Evolutionary conservation across 495 filamentous ascomycete genomes (phyloP).

Genomic region (Trichoderma asperelloides): DNA sequence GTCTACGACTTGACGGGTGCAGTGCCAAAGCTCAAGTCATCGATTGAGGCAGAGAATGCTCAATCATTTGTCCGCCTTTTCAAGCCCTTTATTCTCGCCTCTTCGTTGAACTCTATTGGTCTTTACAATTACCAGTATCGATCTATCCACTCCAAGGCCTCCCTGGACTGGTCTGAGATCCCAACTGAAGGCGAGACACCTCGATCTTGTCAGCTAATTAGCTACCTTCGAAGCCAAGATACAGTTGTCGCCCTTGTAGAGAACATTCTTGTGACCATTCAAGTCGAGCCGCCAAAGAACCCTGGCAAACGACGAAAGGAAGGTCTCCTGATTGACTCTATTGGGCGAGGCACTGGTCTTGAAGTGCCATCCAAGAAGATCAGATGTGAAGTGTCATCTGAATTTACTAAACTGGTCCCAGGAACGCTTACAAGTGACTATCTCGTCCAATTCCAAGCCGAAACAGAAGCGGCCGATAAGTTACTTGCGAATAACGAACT

Average conservation of each 20-base stretch:
- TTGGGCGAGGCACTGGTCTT: conserved; percentile 46
- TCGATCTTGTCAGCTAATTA: conserved; percentile 38
- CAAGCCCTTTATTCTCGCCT: conserved; percentile 40
- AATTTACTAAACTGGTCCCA: conserved; percentile 31
- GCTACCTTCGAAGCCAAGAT: conserved; percentile 55
- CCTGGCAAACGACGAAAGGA: conserved; percentile 52
- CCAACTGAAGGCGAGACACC: conserved; percentile 16
- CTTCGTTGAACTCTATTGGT: conserved; percentile 30
- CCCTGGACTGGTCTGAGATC: conserved; percentile 25
- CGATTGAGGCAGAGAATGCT: conserved; percentile 24
- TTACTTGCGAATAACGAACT: conserved; percentile 35
- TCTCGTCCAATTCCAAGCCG: conserved; percentile 24
- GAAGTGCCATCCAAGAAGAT: conserved; percentile 14
- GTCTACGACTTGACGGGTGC: conserved; percentile 44
- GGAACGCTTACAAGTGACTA: conserved; percentile 29
- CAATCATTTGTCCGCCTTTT: conserved; percentile 26
- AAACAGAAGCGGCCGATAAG: conserved; percentile 36
- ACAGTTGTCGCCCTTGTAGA: conserved; percentile 50
- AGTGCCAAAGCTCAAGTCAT: conserved; percentile 40
- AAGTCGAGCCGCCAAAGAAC: conserved; percentile 51
- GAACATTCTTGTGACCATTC: conserved; percentile 49
- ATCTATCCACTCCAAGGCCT: conserved; percentile 49
- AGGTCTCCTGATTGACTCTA: conserved; percentile 61
- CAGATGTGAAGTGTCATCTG: conserved; percentile 15
- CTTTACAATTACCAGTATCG: conserved; percentile 60